A percentile compares a stretch with the other conserved stretches of the same genome.
Conservation (phyloP, 2,329 filamentous ascomycete species). For the Colletotrichum sp. region DNA sequence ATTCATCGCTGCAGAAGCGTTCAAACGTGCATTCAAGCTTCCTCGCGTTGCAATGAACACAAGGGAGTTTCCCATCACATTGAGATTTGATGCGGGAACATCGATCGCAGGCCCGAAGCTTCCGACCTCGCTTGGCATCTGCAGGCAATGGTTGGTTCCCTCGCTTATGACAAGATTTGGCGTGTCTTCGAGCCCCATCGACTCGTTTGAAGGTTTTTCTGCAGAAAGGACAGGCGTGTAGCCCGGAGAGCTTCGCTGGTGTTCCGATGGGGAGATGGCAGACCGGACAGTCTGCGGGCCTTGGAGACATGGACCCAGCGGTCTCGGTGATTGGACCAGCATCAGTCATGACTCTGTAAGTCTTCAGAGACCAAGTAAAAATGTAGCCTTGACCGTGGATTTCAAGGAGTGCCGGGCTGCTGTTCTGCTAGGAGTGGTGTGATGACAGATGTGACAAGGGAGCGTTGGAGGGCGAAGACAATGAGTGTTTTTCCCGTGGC, state of each 20-base stretch:
- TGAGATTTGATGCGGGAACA: not conserved
- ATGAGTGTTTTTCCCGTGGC: not conserved
- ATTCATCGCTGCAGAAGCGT: not conserved
- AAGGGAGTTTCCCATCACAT: not conserved
- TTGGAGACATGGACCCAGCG: not conserved
- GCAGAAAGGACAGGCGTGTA: not conserved
- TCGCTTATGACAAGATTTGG: not conserved
- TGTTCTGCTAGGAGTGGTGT: not conserved
- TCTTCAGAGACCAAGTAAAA: not conserved
- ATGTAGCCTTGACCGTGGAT: rapidly evolving
- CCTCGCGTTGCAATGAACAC: not conserved
- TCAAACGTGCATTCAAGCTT: rapidly evolving
- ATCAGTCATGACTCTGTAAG: not conserved
- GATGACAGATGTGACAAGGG: not conserved
- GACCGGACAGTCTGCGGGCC: not conserved
- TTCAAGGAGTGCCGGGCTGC: not conserved
- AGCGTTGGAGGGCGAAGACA: not conserved
- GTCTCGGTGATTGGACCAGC: not conserved
- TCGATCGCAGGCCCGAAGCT: not conserved
- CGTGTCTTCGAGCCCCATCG: not conserved
- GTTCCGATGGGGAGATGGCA: not conserved
- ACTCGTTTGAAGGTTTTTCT: not conserved
- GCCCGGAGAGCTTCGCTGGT: not conserved
- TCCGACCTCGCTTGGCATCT: not conserved
- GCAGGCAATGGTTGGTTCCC: rapidly evolving